Base-by-base conservation (phyloP, 2,329 filamentous ascomycete species). In the Bipolaris victoriae region DNA sequence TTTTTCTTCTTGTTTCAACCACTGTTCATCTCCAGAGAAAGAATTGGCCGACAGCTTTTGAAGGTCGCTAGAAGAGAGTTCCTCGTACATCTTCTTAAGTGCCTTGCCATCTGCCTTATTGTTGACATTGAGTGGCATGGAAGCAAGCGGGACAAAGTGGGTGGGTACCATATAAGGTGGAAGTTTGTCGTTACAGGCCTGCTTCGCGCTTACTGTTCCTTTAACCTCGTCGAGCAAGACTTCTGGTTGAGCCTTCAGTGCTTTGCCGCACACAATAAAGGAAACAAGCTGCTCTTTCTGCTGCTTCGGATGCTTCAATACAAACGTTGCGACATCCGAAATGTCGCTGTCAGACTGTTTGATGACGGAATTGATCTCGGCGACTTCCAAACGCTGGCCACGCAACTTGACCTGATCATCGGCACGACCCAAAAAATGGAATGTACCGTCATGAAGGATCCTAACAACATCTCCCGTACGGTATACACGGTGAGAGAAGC, bases 401-500 rank as follows among this genome's bases (percentile, higher is more conserved):
- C 94, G 87, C 3, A 97, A 83, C 73, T 98, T 98, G 61, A 97
- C 88, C 76, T 98, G 93, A 53, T 96, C 92, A 70, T 98, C 94
- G 5, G 89, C 90, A 13, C 94, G 86, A 2, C 94, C 93, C 2
- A 96, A 81, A 70, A 97, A 97, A 54, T 94, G 90, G 63, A 97
- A 93, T 41, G 89, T 91, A 1, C 86, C 88, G 72, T 97, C 90
- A 51, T 92, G 83, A 7, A 96, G 78, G 15, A 96, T 82, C 5
- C 93, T 84, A 1, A 97, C 93, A 0, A 97, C 82, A 72, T 98
- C 93, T 0, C 93, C 93, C 0, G 94, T 97, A 6, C 92, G 86
- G 70, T 97, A 98, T 0, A 96, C 83, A 43, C 75, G 70, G 54
- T 80, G 78, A 2, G 65, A 61, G 33, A 79, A 76, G 13, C 66